Percentiles rank a stretch among this genome's conserved stretches.
phyloP scores from a whole-genome alignment of 176 grass and related monocot genomes.

The Paspalum notatum region DNA sequence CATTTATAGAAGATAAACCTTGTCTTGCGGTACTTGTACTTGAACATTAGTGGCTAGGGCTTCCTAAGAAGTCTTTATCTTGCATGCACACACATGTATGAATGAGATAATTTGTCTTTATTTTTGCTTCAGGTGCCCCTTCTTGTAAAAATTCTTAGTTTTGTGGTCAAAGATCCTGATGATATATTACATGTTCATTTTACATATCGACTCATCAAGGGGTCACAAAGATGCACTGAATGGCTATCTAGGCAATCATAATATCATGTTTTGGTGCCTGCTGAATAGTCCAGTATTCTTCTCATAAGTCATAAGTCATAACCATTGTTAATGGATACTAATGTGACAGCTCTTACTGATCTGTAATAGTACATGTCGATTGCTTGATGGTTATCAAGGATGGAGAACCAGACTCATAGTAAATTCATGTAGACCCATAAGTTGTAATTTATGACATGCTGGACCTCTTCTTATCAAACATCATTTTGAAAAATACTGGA shows the following conservation, averaged over 20 bases:
- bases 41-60: slow-evolving; percentile 27
- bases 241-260: background rate
- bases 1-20: background rate
- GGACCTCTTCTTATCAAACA: background rate
- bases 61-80: background rate
- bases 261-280: background rate
- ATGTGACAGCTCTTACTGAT: background rate
- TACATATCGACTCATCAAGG: background rate
- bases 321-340: background rate
- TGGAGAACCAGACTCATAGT: background rate
- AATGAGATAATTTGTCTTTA: slow-evolving; percentile 1
- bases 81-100: slow-evolving; percentile 33
- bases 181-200: background rate
- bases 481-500: background rate
- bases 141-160: background rate
- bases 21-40: background rate
- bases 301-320: background rate
- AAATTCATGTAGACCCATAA: background rate
- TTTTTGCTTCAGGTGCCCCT: background rate
- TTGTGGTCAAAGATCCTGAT: background rate
- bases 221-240: background rate
- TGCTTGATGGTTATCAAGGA: background rate
- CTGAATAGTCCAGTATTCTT: background rate
- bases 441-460: background rate
- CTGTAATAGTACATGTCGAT: background rate